Conservation (phyloP, 2,329 filamentous ascomycete genomes). For the Clonostachys rhizophaga region DNA sequence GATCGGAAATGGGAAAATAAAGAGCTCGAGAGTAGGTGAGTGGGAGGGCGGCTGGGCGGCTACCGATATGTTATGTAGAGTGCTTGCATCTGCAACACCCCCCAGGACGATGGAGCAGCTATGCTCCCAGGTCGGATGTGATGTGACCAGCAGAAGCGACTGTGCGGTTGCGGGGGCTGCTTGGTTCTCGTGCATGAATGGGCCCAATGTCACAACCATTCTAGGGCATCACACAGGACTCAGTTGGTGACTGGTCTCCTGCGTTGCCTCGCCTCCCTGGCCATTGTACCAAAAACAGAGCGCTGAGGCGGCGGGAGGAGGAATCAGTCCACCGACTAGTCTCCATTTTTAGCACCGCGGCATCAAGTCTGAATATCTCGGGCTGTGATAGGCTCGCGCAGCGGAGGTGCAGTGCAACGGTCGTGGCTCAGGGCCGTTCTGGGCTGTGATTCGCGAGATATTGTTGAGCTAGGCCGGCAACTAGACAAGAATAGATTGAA, state of each 20-base stretch:
- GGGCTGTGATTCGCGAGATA: conserved; percentile 1
- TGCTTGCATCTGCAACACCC: background rate
- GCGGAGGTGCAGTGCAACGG: background rate
- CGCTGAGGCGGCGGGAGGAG: no score
- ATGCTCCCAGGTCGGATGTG: background rate
- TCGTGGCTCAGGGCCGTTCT: background rate
- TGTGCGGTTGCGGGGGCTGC: background rate
- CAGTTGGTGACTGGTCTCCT: no score
- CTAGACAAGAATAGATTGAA: background rate
- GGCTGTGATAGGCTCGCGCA: no score
- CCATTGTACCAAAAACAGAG: no score
- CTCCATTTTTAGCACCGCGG: no score
- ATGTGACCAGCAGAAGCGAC: conserved; percentile 1
- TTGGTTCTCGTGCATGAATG: background rate
- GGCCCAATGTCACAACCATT: background rate
- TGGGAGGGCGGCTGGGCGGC: conserved; percentile 32
- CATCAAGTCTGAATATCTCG: no score
- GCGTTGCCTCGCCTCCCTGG: no score
- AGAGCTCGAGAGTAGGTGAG: conserved; percentile 31
- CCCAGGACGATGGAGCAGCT: no score
- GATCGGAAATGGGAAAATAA: conserved; percentile 26
- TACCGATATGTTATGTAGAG: conserved; percentile 43
- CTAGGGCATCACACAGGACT: background rate
- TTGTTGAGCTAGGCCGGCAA: background rate
- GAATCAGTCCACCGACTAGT: no score